Conservation (phyloP, 495 filamentous ascomycete genomes). For the Penicillium roqueforti region DNA sequence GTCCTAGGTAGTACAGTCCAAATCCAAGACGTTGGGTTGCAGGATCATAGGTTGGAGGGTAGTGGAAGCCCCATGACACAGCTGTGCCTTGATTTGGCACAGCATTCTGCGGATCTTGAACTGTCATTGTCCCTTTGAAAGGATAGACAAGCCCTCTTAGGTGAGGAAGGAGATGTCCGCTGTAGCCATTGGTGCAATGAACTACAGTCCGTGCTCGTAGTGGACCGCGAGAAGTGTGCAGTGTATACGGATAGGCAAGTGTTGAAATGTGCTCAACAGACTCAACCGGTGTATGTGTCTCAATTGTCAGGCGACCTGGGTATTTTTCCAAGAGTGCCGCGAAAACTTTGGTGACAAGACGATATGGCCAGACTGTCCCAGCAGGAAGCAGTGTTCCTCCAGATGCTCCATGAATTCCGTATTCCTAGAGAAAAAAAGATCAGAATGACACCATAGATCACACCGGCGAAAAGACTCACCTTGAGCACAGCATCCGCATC, state of each 20-base stretch:
- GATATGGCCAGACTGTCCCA: slow-evolving; percentile 73
- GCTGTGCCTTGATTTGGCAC: slow-evolving; percentile 23
- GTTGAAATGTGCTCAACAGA: slow-evolving; percentile 17
- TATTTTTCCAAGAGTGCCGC: slow-evolving; percentile 48
- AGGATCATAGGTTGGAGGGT: slow-evolving; percentile 19
- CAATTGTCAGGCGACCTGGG: slow-evolving; percentile 59
- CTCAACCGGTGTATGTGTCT: slow-evolving; percentile 69
- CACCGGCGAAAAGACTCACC: slow-evolving; percentile 5
- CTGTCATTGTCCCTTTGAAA: slow-evolving; percentile 68
- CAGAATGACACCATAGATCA: neutral
- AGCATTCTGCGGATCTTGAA: slow-evolving; percentile 50
- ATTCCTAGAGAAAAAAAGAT: slow-evolving; percentile 9
- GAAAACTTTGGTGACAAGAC: slow-evolving; percentile 64
- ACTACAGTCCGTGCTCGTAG: slow-evolving; percentile 56
- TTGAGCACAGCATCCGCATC: slow-evolving; percentile 16
- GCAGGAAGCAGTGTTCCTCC: slow-evolving; percentile 45
- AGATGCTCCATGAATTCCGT: slow-evolving; percentile 41
- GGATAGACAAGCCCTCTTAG: slow-evolving; percentile 73
- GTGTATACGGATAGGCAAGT: slow-evolving; percentile 19
- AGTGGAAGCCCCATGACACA: slow-evolving; percentile 37
- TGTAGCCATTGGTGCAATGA: slow-evolving; percentile 76
- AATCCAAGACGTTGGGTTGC: slow-evolving; percentile 43
- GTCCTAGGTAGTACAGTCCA: slow-evolving; percentile 73
- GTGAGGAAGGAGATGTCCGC: slow-evolving; percentile 63
- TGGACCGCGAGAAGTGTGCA: slow-evolving; percentile 62